Conservation (phyloP, 1,284 basidiomycete genomes). For the Ceratobasidium sp. region DNA sequence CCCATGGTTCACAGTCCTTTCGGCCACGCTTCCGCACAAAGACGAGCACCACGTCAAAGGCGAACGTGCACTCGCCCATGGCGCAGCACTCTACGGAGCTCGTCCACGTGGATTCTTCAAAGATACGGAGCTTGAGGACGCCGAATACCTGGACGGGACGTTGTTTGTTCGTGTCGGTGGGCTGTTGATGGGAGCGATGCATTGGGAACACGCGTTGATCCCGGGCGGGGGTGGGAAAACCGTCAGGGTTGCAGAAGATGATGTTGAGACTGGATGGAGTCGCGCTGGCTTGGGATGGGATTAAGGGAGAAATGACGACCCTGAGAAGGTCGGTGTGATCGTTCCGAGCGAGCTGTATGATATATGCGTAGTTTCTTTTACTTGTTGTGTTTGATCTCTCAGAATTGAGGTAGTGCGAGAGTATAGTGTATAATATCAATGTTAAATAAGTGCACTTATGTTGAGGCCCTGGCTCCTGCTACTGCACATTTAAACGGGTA, state of each 20-base stretch:
- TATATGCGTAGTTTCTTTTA: too few relatives aligned
- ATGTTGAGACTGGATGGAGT: constrained; percentile 21
- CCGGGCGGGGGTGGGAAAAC: neutral
- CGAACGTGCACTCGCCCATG: constrained; percentile 45
- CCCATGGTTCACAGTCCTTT: constrained; percentile 46
- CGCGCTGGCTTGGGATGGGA: constrained; percentile 22
- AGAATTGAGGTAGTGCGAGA: too few relatives aligned
- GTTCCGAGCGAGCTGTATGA: too few relatives aligned
- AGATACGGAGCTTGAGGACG: constrained; percentile 32
- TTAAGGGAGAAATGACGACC: neutral
- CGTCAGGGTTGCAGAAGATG: constrained; percentile 1
- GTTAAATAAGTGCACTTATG: too few relatives aligned
- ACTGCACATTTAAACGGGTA: too few relatives aligned
- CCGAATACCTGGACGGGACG: constrained; percentile 47
- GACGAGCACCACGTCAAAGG: constrained; percentile 48
- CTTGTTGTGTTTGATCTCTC: too few relatives aligned
- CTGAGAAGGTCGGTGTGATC: too few relatives aligned
- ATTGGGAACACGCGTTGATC: constrained; percentile 33
- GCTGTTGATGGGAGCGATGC: constrained; percentile 40
- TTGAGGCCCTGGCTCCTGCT: too few relatives aligned
- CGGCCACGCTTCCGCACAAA: constrained; percentile 40
- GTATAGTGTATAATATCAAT: too few relatives aligned
- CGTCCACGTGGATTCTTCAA: constrained; percentile 37
- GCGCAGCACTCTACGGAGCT: constrained; percentile 42
- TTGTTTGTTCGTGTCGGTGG: constrained; percentile 47